Percentiles rank a stretch among this genome's conserved stretches.
phyloP scores from a whole-genome alignment of 1,139 yeast genomes.

The Hyphopichia fennica region DNA sequence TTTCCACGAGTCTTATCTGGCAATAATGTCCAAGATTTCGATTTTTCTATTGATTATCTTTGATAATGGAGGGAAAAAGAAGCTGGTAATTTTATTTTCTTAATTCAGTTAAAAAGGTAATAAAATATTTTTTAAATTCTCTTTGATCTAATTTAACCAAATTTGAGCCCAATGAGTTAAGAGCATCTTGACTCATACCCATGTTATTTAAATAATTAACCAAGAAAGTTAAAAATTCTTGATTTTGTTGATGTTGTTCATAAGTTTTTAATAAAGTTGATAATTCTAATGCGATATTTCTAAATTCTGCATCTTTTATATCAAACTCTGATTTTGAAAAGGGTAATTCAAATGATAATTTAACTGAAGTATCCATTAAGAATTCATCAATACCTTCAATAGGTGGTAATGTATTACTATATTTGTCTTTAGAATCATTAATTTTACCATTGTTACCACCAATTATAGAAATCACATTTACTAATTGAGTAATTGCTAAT shows the following conservation, averaged over 20 bases:
- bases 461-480: constrained; percentile 63
- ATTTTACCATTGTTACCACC: constrained; percentile 65
- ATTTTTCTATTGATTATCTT: too few species aligned
- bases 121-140: constrained; percentile 65
- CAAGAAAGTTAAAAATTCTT: constrained; percentile 49
- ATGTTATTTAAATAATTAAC: constrained; percentile 57
- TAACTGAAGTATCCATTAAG: constrained; percentile 67
- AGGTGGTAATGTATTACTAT: constrained; percentile 53
- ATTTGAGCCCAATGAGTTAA: constrained; percentile 56
- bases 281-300: constrained; percentile 73
- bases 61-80: too few species aligned
- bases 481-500: constrained; percentile 67
- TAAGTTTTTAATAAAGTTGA: constrained; percentile 68
- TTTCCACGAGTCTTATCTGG: too few species aligned
- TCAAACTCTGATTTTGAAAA: constrained; percentile 67
- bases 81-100: constrained; percentile 16
- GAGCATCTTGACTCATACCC: constrained; percentile 58
- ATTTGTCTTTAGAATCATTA: constrained; percentile 51
- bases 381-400: constrained; percentile 74
- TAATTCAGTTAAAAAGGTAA: constrained; percentile 52
- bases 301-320: constrained; percentile 74
- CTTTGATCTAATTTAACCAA: constrained; percentile 56
- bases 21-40: too few species aligned
- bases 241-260: constrained; percentile 37
- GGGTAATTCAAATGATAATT: constrained; percentile 76